Evolutionary conservation across 1,139 yeast genomes (phyloP).

Genomic region (Protomyces gravidus): DNA sequence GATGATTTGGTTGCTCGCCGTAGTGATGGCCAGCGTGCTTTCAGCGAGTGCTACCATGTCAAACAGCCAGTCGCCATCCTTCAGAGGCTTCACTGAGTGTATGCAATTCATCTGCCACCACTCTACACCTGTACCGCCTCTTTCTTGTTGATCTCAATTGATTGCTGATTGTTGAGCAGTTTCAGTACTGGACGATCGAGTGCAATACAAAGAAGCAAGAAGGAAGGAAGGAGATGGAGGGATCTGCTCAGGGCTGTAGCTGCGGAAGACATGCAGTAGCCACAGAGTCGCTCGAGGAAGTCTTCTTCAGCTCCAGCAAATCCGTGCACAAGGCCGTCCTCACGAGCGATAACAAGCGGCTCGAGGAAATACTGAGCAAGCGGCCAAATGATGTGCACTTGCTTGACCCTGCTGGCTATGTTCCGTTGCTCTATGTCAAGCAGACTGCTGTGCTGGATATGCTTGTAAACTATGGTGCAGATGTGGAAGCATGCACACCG

Average conservation of each 20-base stretch:
- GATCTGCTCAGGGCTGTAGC: too few species aligned
- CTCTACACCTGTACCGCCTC: too few species aligned
- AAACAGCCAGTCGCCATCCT: conserved; percentile 19
- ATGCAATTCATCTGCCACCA: conserved; percentile 17
- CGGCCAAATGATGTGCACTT: conserved; percentile 1
- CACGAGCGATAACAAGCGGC: background rate
- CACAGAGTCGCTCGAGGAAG: conserved; percentile 13
- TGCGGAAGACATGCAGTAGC: too few species aligned
- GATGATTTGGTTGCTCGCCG: conserved; percentile 18
- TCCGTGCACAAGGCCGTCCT: conserved; percentile 14
- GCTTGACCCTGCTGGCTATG: conserved; percentile 15
- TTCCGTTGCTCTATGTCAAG: conserved; percentile 7
- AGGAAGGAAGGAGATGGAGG: too few species aligned
- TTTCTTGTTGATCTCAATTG: too few species aligned
- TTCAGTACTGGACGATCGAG: too few species aligned
- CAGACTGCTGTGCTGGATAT: background rate
- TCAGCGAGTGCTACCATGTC: conserved; percentile 21
- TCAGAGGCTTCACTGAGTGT: conserved; percentile 1
- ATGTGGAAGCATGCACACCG: background rate
- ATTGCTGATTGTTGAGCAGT: too few species aligned
- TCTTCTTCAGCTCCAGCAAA: conserved; percentile 11
- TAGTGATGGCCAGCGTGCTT: conserved; percentile 11
- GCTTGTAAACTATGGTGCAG: background rate
- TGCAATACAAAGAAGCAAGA: too few species aligned
- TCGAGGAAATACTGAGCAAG: background rate